Conservation (phyloP, 805 yeast species). For the Yueomyces sinensis region DNA sequence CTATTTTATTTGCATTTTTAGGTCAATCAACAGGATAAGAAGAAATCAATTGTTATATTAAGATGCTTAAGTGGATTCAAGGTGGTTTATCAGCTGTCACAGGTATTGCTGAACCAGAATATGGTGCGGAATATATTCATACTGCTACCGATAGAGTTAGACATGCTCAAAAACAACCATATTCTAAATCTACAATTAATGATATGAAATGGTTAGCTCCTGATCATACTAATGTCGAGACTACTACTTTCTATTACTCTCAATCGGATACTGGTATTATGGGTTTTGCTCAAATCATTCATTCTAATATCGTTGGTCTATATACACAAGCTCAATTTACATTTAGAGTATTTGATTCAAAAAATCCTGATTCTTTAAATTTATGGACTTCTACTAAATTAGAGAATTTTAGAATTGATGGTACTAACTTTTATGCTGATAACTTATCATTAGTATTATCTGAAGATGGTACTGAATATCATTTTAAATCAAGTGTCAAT, state of each 20-base stretch:
- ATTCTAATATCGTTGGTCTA: constrained; percentile 79
- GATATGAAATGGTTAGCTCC: constrained; percentile 75
- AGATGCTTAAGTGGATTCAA: constrained; percentile 73
- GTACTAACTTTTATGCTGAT: constrained; percentile 70
- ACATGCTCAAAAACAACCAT: constrained; percentile 36
- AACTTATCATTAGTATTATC: constrained; percentile 48
- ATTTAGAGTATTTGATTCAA: constrained; percentile 49
- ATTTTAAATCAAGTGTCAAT: constrained; percentile 51
- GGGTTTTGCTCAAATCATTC: constrained; percentile 92
- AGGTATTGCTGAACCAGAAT: constrained; percentile 95
- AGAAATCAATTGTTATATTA: neutral
- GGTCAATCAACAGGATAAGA: neutral
- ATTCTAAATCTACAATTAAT: constrained; percentile 41
- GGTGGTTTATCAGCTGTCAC: constrained; percentile 83
- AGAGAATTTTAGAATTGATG: constrained; percentile 62
- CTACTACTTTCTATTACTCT: constrained; percentile 81
- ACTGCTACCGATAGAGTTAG: constrained; percentile 53
- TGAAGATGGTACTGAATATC: constrained; percentile 39
- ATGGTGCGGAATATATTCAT: constrained; percentile 85
- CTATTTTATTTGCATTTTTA: too few relatives aligned
- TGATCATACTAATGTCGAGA: constrained; percentile 80
- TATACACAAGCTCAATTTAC: constrained; percentile 91
- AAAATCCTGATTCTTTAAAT: constrained; percentile 15
- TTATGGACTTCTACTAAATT: constrained; percentile 89
- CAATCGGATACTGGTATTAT: constrained; percentile 46